Base-by-base conservation (phyloP, 805 yeast genomes). In the Kluyveromyces aestuarii region DNA sequence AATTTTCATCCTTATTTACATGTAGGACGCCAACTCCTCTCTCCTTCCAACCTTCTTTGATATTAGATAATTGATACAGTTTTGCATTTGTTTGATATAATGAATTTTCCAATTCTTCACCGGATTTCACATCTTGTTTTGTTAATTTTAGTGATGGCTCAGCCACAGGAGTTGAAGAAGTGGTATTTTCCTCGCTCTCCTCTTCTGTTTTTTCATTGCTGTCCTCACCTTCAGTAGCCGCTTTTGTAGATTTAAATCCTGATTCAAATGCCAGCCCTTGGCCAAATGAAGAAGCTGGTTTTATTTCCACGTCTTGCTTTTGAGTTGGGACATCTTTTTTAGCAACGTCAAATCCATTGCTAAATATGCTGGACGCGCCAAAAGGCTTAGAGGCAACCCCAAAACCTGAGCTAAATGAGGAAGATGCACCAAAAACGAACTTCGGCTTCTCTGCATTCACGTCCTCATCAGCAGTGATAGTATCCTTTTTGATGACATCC, bases 11-110 rank as follows among this genome's bases (percentile, higher is more conserved):
- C 42, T 67, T 65, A 65, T 93, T 91, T 25, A 93, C 75, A 61
- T 87, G 96, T n/a, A 93, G 68, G 5, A 79, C 75, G 2, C 99
- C 99, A 40, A 85, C 74, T 21, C 99, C 99, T 60, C 93, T 79
- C 67, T 93, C 99, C 63, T 87, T 93, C 99, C 99, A 93, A 2
- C 96, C 96, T 16, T 75, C 80, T 8, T 76, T 63, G 3, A 84
- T 72, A 37, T 80, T 76, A 0, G 82, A 70, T 30, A 90, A 70
- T 58, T 86, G 85, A 62, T 90, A 93, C 27, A 93, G 69, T 60
- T 90, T 87, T 4, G 95, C 87, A 44, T 84, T 81, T 37, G 84
- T 76, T 41, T 79, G 78, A 63, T 78, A 87, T 8, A 82, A 61
- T 0, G 85, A 77, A 35, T 72, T 72, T 62, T 93, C 99, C 48